These are phyloP conservation scores for Amborella trichopoda DNA, from an alignment of 164 flowering plant species.

Conservation along the genomic window DNA sequence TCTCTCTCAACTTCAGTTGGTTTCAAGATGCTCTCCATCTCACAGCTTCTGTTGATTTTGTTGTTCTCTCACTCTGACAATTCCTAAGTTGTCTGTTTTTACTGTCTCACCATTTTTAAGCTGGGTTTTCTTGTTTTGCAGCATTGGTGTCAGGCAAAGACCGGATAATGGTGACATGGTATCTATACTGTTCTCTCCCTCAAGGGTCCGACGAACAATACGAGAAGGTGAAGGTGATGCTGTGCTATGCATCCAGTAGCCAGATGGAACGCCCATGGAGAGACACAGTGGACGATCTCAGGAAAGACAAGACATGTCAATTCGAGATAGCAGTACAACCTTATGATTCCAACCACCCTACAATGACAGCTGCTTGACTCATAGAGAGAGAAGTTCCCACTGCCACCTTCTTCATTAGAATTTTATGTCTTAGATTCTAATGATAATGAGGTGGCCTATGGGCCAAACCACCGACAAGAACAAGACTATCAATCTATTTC, in stretches of 20 bases:
- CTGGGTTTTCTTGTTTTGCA: slow-evolving; percentile 10
- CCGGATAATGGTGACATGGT: slow-evolving; percentile 43
- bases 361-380: too few relatives aligned
- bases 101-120: neutral
- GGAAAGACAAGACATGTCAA: too few relatives aligned
- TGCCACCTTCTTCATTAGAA: slow-evolving; percentile 12
- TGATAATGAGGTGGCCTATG: slow-evolving; percentile 32
- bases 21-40: too few relatives aligned
- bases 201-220: slow-evolving; percentile 26
- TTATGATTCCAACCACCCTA: too few relatives aligned
- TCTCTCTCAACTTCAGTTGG: neutral
- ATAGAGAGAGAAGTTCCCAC: too few relatives aligned
- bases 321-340: slow-evolving; percentile 19
- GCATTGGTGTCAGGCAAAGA: slow-evolving; percentile 36
- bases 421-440: slow-evolving; percentile 6
- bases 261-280: slow-evolving; percentile 58
- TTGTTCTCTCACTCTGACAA: too few relatives aligned
- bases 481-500: slow-evolving; percentile 33
- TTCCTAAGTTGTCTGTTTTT: neutral
- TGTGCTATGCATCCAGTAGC: slow-evolving; percentile 58
- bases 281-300: slow-evolving; percentile 30
- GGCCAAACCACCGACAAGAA: slow-evolving; percentile 42
- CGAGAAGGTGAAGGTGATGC: slow-evolving; percentile 38
- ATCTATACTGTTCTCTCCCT: slow-evolving; percentile 17
- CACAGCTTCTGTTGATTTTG: too few relatives aligned